phyloP scores from a whole-genome alignment of 768 basidiomycete species.

The Panaeolus cyanescens region DNA sequence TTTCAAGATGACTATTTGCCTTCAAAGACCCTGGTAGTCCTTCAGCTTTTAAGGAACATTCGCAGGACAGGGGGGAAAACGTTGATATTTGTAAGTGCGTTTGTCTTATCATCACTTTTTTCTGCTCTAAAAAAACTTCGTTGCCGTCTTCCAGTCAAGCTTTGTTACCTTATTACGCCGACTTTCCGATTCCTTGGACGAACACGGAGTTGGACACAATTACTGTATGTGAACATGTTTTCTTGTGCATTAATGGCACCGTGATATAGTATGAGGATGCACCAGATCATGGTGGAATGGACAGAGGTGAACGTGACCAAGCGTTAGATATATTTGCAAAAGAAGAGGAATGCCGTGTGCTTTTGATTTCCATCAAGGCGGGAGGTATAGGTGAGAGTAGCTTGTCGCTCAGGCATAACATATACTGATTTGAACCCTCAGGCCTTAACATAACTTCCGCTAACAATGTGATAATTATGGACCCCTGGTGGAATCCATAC shows the following conservation, averaged over 20 bases:
- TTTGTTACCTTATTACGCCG: conserved; percentile 12
- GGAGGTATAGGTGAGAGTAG: conserved; percentile 5
- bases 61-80: conserved; percentile 12
- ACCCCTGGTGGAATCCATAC: conserved; percentile 27
- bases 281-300: conserved; percentile 17
- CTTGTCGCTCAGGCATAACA: neutral
- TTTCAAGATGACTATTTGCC: conserved; percentile 4
- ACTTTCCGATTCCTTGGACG: conserved; percentile 6
- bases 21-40: conserved; percentile 8
- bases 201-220: conserved; percentile 6
- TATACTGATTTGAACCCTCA: neutral
- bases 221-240: neutral
- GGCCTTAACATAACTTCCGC: conserved; percentile 22
- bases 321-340: conserved; percentile 10
- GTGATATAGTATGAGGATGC: too few relatives aligned
- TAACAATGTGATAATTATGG: conserved; percentile 23
- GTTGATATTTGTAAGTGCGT: conserved; percentile 16
- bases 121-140: too few relatives aligned
- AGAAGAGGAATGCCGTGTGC: conserved; percentile 12
- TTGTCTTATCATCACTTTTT: too few relatives aligned
- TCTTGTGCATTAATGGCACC: too few relatives aligned
- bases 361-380: conserved; percentile 17
- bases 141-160: conserved; percentile 10
- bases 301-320: neutral
- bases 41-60: conserved; percentile 7